Percentiles rank a stretch among this genome's conserved stretches.
Evolutionary conservation across 2,329 filamentous ascomycete genomes (phyloP).

Genomic region (Fusarium sp.): DNA sequence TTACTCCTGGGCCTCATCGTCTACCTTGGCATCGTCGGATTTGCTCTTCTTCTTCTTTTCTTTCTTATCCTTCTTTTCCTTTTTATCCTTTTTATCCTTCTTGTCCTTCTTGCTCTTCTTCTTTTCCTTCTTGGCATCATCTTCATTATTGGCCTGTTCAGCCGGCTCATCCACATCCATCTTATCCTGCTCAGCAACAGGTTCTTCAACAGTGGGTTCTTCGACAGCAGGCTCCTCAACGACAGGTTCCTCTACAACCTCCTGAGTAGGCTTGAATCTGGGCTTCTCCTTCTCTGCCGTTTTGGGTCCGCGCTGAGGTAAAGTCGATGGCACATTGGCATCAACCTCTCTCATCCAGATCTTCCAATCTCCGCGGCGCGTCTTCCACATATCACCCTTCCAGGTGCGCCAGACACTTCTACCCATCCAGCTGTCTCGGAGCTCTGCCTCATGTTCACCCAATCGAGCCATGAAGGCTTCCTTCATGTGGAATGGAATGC

Average conservation of each 20-base stretch:
- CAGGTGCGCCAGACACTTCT: constrained; percentile 68
- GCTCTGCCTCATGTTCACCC: constrained; percentile 60
- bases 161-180: constrained; percentile 28
- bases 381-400: constrained; percentile 70
- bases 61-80: constrained; percentile 10
- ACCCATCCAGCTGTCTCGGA: constrained; percentile 67
- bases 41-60: constrained; percentile 31
- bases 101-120: constrained; percentile 13
- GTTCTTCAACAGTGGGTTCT: background rate
- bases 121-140: constrained; percentile 10
- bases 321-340: constrained; percentile 36
- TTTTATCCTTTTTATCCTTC: constrained; percentile 13
- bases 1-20: constrained; percentile 30
- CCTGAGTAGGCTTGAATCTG: background rate
- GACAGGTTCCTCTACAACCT: constrained; percentile 9
- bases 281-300: constrained; percentile 17
- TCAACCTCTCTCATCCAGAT: constrained; percentile 66
- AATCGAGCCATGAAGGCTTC: constrained; percentile 65
- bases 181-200: constrained; percentile 4
- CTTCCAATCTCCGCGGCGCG: constrained; percentile 66
- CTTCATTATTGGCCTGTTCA: constrained; percentile 12
- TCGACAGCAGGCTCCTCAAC: constrained; percentile 5
- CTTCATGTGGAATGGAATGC: constrained; percentile 69
- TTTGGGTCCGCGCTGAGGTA: constrained; percentile 32
- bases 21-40: constrained; percentile 11